Evolutionary conservation across 257 asterid species (phyloP).

Genomic region (Rubia yunnanensis): DNA sequence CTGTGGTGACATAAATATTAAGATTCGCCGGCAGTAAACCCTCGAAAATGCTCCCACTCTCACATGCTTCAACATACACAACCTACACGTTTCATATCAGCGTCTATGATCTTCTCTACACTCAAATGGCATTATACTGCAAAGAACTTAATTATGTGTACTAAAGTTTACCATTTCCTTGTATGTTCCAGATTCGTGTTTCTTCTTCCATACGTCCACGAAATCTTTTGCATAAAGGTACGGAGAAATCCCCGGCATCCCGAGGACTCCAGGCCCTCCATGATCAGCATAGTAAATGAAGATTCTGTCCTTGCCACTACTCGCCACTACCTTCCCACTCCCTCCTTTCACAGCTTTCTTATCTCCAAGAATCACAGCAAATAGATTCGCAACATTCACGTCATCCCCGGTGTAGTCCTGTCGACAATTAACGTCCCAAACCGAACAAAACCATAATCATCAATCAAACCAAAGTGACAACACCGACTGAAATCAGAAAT

Average conservation of each 20-base stretch:
- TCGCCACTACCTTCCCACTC: slow-evolving; percentile 63
- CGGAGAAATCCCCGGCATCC: slow-evolving; percentile 77
- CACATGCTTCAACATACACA: slow-evolving; percentile 79
- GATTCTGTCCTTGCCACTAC: slow-evolving; percentile 60
- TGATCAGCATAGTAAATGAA: slow-evolving; percentile 83
- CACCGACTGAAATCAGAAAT: background rate
- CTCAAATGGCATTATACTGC: background rate
- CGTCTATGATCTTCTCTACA: background rate
- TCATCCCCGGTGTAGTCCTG: slow-evolving; percentile 81
- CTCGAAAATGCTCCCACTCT: slow-evolving; percentile 81
- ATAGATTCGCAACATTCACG: slow-evolving; percentile 52
- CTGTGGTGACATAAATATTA: slow-evolving; percentile 72
- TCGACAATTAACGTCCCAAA: background rate
- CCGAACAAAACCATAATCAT: background rate
- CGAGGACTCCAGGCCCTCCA: slow-evolving; percentile 97
- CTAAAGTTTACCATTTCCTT: slow-evolving; percentile 52
- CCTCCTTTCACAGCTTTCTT: slow-evolving; percentile 59
- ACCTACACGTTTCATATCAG: slow-evolving; percentile 31
- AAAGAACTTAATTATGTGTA: background rate
- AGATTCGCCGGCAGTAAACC: slow-evolving; percentile 76
- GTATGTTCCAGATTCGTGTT: slow-evolving; percentile 61
- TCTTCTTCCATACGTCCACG: slow-evolving; percentile 61
- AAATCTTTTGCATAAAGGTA: slow-evolving; percentile 63
- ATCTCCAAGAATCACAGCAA: slow-evolving; percentile 80
- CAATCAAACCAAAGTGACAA: background rate